Evolutionary conservation across 2,329 filamentous ascomycete genomes (phyloP).

Genomic region (Aspergillus intermedius): DNA sequence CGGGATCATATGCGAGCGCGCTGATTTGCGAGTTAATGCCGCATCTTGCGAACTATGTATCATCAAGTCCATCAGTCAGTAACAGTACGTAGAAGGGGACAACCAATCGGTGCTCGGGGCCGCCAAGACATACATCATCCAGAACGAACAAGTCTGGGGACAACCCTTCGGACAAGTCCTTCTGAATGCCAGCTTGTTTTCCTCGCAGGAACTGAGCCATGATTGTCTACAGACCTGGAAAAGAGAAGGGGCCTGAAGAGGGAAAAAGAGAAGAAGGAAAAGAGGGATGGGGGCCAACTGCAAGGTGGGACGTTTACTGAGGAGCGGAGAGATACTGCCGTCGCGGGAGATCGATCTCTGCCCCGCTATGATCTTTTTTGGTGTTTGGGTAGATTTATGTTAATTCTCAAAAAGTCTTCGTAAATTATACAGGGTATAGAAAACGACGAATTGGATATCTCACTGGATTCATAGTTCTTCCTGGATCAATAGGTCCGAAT

Average conservation of each 20-base stretch:
- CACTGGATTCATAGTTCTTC: too few relatives aligned
- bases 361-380: background rate
- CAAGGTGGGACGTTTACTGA: background rate
- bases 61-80: slow-evolving; percentile 4
- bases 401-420: too few relatives aligned
- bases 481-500: too few relatives aligned
- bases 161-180: slow-evolving; percentile 79
- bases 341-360: background rate
- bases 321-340: slow-evolving; percentile 7
- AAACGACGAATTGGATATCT: too few relatives aligned
- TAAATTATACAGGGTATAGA: too few relatives aligned
- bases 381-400: background rate
- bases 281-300: background rate
- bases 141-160: slow-evolving; percentile 70
- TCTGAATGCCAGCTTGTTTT: slow-evolving; percentile 88
- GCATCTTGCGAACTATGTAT: slow-evolving; percentile 57
- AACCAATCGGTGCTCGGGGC: slow-evolving; percentile 20
- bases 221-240: slow-evolving; percentile 16
- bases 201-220: slow-evolving; percentile 87
- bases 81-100: background rate
- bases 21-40: slow-evolving; percentile 73
- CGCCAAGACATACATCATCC: slow-evolving; percentile 59
- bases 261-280: slow-evolving; percentile 1
- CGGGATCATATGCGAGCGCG: slow-evolving; percentile 81
- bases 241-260: slow-evolving; percentile 17